Percentiles rank a stretch among this genome's conserved stretches.
Evolutionary conservation across 106 monocot species (phyloP).

Genomic region (Vanilla planifolia): DNA sequence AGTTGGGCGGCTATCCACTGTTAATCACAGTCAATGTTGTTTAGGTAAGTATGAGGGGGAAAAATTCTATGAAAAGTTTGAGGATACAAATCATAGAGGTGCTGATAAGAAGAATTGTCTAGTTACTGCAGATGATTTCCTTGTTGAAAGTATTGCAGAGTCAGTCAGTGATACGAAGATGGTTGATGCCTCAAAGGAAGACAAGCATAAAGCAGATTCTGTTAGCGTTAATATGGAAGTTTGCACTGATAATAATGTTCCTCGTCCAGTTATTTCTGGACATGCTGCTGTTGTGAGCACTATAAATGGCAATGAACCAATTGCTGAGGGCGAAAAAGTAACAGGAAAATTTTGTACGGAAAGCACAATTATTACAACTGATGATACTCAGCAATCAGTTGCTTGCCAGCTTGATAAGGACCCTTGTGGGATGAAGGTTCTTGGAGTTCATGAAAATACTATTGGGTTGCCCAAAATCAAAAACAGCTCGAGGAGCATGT

Average conservation of each 20-base stretch:
- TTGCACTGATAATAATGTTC: slow-evolving; percentile 8
- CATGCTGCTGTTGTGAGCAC: background rate
- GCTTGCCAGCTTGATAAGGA: slow-evolving; percentile 8
- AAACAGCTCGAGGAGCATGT: slow-evolving; percentile 6
- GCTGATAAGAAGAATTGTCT: background rate
- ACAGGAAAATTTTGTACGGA: slow-evolving; percentile 12
- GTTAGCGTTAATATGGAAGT: background rate
- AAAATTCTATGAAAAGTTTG: slow-evolving; percentile 4
- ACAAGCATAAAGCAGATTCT: slow-evolving; percentile 2
- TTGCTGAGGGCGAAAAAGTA: slow-evolving; percentile 4
- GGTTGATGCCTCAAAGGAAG: slow-evolving; percentile 2
- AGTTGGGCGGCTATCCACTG: slow-evolving; percentile 1
- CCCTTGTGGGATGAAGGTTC: slow-evolving; percentile 7
- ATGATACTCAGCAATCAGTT: background rate
- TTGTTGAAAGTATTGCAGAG: background rate
- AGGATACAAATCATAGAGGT: slow-evolving; percentile 12
- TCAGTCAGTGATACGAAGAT: background rate
- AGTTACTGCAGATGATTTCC: background rate
- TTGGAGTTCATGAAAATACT: slow-evolving; percentile 15
- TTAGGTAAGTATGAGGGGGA: slow-evolving; percentile 1
- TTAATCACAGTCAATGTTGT: background rate
- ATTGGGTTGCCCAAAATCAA: slow-evolving; percentile 10
- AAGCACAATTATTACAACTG: slow-evolving; percentile 4
- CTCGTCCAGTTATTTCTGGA: slow-evolving; percentile 7
- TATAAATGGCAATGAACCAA: background rate